Base-by-base conservation (phyloP, 306 rosid species). In the Malus fusca region DNA sequence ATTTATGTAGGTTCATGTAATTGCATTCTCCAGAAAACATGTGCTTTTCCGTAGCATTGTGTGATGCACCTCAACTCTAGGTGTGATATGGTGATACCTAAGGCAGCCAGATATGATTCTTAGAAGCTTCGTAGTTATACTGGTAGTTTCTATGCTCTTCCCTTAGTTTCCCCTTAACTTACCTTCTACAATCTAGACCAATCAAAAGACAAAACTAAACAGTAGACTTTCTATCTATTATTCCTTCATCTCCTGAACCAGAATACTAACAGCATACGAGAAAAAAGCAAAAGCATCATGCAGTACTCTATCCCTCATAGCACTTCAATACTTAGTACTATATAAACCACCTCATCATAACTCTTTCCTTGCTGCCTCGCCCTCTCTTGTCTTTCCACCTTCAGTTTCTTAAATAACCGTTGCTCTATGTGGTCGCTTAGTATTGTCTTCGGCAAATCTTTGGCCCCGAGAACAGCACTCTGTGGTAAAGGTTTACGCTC, bases 391-490 rank as follows among this genome's bases (percentile, higher is more conserved):
- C 87, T 89, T 82, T 96, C 99, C 6, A 85, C 91, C 85, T 82
- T 92, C 64, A 96, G 88, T 73, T 82, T 82, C 77, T 60, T 84
- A 83, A 88, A 88, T 63, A 96, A 78, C 48, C 98, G 84, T 25
- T 89, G 92, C 79, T 96, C 99, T 59, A 96, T 89, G 35, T 96
- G 97, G 75, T 96, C 98, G 59, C 99, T 96, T 40, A 96, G 87
- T 74, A 88, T 88, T 26, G 98, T 96, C 84, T 86, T 89, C 0
- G 99, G 99, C 68, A 96, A 86, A 84, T 96, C 99, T 84, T 90
- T 96, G 71, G 99, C 99, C 44, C 99, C 98, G 82, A 96, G 96
- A 85, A 96, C 98, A 84, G 99, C 97, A 89, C 87, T 92, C 78
- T 90, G 96, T 42, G 96, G 99, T 75, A 96, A 88, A 73, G 98